phyloP scores from a whole-genome alignment of 306 rosid genomes.

The Ammopiptanthus mongolicus region DNA sequence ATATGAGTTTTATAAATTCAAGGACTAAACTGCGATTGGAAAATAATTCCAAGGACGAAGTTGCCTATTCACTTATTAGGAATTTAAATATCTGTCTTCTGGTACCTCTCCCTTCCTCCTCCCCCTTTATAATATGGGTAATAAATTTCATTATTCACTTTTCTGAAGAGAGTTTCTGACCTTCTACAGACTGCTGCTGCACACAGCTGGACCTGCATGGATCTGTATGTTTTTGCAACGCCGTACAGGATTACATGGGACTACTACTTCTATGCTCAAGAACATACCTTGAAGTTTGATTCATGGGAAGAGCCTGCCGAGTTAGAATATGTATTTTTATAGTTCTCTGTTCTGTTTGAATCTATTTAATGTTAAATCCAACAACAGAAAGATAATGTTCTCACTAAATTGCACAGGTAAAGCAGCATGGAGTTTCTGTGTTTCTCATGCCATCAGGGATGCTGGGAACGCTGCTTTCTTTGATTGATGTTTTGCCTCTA shows the following conservation, averaged over 20 bases:
- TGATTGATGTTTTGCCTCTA: constrained; percentile 82
- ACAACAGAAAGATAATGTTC: constrained; percentile 20
- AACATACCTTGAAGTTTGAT: constrained; percentile 69
- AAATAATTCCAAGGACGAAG: too few relatives aligned
- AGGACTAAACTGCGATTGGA: background rate
- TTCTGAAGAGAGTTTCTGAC: background rate
- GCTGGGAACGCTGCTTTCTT: constrained; percentile 85
- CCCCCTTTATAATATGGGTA: background rate
- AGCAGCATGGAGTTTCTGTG: constrained; percentile 91
- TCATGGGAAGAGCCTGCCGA: constrained; percentile 99
- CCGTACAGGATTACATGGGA: constrained; percentile 97
- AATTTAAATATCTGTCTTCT: background rate
- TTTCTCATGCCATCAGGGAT: constrained; percentile 99
- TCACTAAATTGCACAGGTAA: constrained; percentile 59
- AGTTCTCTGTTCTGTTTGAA: constrained; percentile 17
- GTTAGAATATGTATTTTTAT: constrained; percentile 80
- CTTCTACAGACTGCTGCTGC: constrained; percentile 70
- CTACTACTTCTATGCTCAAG: constrained; percentile 81
- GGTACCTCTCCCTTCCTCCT: background rate
- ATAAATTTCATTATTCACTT: background rate
- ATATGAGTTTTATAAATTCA: background rate
- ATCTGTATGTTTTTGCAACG: constrained; percentile 90
- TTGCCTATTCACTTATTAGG: background rate
- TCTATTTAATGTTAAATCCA: background rate
- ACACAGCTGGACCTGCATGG: constrained; percentile 99